phyloP scores from a whole-genome alignment of 78 protist genomes.

The Thecamonas trahens region DNA sequence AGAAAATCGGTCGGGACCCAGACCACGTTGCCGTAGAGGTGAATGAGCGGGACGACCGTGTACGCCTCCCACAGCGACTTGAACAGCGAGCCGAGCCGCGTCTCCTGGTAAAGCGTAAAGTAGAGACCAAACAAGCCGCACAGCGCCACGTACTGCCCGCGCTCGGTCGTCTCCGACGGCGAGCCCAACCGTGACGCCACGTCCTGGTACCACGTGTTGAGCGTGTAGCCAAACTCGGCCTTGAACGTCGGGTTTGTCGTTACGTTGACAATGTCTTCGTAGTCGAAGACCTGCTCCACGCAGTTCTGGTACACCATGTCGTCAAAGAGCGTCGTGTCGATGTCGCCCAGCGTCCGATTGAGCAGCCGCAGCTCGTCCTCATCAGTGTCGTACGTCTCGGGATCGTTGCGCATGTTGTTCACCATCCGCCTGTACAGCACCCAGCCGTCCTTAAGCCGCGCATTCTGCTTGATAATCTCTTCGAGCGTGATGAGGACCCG shows the following conservation, averaged over 20 bases:
- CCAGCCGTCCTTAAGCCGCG: neutral
- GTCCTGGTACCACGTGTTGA: neutral
- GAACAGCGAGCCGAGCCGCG: neutral
- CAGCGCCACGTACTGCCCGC: slow-evolving; percentile 40
- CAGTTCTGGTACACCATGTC: slow-evolving; percentile 8
- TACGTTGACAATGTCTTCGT: neutral
- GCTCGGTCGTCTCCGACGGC: slow-evolving; percentile 16
- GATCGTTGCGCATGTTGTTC: slow-evolving; percentile 40
- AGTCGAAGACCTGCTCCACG: neutral
- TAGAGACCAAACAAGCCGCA: slow-evolving; percentile 40
- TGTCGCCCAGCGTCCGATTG: slow-evolving; percentile 22
- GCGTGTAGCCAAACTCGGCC: neutral
- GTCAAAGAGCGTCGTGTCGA: neutral
- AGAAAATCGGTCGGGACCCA: slow-evolving; percentile 10
- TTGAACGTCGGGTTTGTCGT: neutral
- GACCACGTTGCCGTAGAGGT: neutral
- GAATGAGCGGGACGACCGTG: neutral
- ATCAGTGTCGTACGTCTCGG: slow-evolving; percentile 23
- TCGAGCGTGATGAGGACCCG: slow-evolving; percentile 58
- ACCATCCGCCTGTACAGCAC: slow-evolving; percentile 27
- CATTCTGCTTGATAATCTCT: slow-evolving; percentile 26
- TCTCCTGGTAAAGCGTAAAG: neutral
- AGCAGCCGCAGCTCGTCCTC: slow-evolving; percentile 43
- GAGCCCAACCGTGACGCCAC: neutral
- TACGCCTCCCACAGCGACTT: neutral